Evolutionary conservation across 345 rosid genomes (phyloP).

Genomic region (Salix caprea): DNA sequence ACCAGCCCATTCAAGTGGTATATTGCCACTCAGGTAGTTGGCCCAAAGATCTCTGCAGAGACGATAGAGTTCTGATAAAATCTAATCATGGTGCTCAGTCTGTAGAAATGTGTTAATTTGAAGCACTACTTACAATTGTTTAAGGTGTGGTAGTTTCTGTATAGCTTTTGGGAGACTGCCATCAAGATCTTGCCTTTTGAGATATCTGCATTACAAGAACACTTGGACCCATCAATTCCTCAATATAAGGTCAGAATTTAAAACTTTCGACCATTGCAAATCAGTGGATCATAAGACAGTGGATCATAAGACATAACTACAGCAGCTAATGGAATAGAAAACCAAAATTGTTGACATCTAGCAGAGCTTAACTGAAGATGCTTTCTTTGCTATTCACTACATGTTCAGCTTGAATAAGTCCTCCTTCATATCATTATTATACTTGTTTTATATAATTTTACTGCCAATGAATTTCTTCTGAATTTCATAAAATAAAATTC

Average conservation of each 20-base stretch:
- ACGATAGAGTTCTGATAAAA: not conserved
- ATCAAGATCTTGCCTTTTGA: slow-evolving; percentile 7
- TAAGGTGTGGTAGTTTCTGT: slow-evolving; percentile 11
- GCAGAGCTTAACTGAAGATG: too few relatives aligned
- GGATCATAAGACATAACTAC: too few relatives aligned
- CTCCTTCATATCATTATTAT: too few relatives aligned
- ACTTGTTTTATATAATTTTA: too few relatives aligned
- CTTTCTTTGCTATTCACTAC: too few relatives aligned
- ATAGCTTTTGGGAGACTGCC: slow-evolving; percentile 9
- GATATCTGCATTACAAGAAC: not conserved
- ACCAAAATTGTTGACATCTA: too few relatives aligned
- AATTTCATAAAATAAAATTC: too few relatives aligned
- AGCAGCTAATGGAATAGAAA: too few relatives aligned
- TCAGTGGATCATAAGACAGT: too few relatives aligned
- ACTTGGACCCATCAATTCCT: not conserved
- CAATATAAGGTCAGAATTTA: not conserved
- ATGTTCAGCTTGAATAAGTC: too few relatives aligned
- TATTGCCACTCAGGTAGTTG: slow-evolving; percentile 14
- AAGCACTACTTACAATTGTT: not conserved
- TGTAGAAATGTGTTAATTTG: not conserved
- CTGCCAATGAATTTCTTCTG: not conserved
- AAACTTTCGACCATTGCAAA: too few relatives aligned
- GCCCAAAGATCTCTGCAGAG: slow-evolving; percentile 4
- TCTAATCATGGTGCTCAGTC: not conserved
- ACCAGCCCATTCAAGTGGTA: slow-evolving; percentile 19